Conservation (phyloP, 495 filamentous ascomycete species). For the Filosporella fistucella region DNA sequence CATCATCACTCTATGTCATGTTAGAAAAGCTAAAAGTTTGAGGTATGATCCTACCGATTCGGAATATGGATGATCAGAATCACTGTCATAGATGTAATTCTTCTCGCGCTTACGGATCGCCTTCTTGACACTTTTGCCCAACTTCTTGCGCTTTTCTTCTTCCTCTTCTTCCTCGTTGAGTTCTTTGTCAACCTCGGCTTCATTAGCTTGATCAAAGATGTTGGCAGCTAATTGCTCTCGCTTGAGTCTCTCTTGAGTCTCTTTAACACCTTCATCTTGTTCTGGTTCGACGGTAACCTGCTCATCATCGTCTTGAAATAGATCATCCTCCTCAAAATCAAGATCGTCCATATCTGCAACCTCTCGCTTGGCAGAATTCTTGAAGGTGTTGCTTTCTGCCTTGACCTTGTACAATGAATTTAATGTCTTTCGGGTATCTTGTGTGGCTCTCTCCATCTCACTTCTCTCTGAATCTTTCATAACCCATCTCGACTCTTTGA, state of each 20-base stretch:
- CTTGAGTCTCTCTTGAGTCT: conserved; percentile 79
- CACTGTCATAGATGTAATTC: conserved; percentile 77
- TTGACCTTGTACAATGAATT: conserved; percentile 42
- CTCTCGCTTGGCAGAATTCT: conserved; percentile 43
- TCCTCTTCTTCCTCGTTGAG: conserved; percentile 66
- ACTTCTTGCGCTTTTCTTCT: conserved; percentile 57
- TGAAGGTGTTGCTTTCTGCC: conserved; percentile 47
- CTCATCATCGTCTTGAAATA: conserved; percentile 87
- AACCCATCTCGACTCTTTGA: conserved; percentile 71
- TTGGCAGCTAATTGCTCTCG: conserved; percentile 85
- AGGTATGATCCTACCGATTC: conserved; percentile 33
- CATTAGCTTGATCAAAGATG: conserved; percentile 77
- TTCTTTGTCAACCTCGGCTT: conserved; percentile 80
- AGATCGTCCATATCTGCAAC: conserved; percentile 52
- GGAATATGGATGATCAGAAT: conserved; percentile 77
- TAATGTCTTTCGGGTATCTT: conserved; percentile 40
- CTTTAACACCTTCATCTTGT: conserved; percentile 79
- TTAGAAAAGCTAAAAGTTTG: conserved; percentile 30
- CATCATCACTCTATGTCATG: conserved; percentile 41
- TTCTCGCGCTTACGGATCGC: conserved; percentile 78
- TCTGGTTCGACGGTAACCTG: conserved; percentile 73
- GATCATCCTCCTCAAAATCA: conserved; percentile 50
- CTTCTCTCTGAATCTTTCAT: conserved; percentile 59
- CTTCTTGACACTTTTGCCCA: conserved; percentile 74
- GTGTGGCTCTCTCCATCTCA: conserved; percentile 45